These are phyloP conservation scores for Strobilomyces echinocephalus DNA, from an alignment of 768 basidiomycete species.

Conservation along the genomic window DNA sequence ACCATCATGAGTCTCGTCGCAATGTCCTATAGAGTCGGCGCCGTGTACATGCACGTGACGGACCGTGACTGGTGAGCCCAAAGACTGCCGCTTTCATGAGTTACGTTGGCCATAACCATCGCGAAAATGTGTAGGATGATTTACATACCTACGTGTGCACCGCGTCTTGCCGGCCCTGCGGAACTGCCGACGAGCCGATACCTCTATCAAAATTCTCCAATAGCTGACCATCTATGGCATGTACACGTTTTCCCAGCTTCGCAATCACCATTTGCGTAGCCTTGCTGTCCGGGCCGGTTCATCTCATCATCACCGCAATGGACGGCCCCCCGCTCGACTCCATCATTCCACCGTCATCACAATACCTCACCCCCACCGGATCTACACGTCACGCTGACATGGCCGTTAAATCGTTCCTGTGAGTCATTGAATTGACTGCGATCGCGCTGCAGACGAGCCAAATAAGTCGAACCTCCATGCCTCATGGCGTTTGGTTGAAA, in stretches of 20 bases:
- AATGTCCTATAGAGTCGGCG: too few relatives aligned
- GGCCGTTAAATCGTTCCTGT: neutral
- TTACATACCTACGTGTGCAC: neutral
- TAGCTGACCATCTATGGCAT: neutral
- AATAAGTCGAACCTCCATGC: too few relatives aligned
- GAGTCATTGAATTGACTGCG: neutral
- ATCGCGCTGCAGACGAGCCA: neutral
- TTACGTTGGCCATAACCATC: neutral
- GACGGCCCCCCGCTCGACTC: neutral
- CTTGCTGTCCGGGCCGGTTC: neutral
- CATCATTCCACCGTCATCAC: neutral
- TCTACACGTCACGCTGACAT: neutral
- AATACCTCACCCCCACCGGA: neutral
- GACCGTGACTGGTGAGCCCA: neutral
- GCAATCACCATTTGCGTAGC: neutral
- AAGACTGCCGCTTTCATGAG: neutral
- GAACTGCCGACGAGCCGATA: neutral
- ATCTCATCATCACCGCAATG: neutral
- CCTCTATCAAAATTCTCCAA: neutral
- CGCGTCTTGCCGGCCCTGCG: neutral
- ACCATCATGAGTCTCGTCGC: too few relatives aligned
- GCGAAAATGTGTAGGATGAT: neutral
- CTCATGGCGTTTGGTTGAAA: too few relatives aligned
- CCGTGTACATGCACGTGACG: neutral
- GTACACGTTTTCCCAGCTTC: conserved; percentile 6